A percentile compares a stretch with the other conserved stretches of the same genome.
Evolutionary conservation across 208 protist species (phyloP).

Genomic region (Vickermania spadyakhi): DNA sequence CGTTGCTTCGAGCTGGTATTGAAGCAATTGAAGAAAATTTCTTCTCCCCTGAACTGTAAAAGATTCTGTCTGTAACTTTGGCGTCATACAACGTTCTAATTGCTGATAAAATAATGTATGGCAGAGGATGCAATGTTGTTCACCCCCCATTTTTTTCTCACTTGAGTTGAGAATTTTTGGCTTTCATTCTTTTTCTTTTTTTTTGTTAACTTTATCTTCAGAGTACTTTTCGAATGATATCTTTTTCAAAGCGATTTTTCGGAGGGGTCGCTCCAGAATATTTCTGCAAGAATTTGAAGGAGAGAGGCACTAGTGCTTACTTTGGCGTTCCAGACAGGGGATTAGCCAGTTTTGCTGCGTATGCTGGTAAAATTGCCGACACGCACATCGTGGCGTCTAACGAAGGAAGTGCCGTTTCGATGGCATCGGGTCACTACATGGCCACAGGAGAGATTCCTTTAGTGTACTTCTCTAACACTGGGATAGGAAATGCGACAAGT

Average conservation of each 20-base stretch:
- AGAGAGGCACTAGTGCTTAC: constrained; percentile 47
- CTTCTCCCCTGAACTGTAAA: background rate
- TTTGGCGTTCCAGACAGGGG: constrained; percentile 84
- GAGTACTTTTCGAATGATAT: background rate
- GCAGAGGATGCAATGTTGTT: too few species aligned
- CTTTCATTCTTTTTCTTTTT: constrained; percentile 3
- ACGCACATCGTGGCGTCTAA: constrained; percentile 63
- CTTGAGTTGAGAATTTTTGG: constrained; percentile 4
- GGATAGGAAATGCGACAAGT: constrained; percentile 70
- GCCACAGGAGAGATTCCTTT: constrained; percentile 58
- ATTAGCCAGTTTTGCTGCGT: constrained; percentile 72
- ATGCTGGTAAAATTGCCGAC: constrained; percentile 47
- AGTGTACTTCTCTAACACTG: constrained; percentile 73
- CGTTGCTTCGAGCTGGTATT: constrained; percentile 27
- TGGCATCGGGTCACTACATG: constrained; percentile 77
- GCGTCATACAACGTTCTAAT: too few species aligned
- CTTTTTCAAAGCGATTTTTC: constrained; percentile 3
- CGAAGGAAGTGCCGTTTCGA: constrained; percentile 71
- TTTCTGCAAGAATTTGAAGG: constrained; percentile 28
- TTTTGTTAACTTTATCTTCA: background rate
- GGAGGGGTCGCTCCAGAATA: constrained; percentile 25
- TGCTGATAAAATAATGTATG: too few species aligned
- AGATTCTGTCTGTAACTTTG: too few species aligned
- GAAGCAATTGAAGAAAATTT: constrained; percentile 31
- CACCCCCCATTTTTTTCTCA: too few species aligned